phyloP scores from a whole-genome alignment of 1,284 basidiomycete species.

The Puccinia horiana region DNA sequence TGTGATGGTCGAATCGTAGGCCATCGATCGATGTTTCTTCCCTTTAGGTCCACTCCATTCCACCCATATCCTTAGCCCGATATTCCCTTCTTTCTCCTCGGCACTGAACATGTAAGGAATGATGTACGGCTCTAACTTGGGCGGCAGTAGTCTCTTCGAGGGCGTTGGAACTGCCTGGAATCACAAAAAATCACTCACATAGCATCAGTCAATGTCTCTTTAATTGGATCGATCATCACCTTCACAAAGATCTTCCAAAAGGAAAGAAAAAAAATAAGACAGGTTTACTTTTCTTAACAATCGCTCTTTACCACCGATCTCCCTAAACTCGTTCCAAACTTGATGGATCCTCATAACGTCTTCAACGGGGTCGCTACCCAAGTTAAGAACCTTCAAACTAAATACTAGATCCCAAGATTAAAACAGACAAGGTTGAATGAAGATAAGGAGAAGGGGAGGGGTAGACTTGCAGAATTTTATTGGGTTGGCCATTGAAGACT shows the following conservation, averaged over 20 bases:
- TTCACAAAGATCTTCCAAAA: background rate
- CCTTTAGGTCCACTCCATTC: conserved; percentile 38
- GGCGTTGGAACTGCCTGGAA: conserved; percentile 40
- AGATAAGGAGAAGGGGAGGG: too few relatives aligned
- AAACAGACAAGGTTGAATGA: background rate
- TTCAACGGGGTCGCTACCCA: conserved; percentile 35
- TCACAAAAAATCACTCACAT: background rate
- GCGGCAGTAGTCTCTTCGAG: conserved; percentile 41
- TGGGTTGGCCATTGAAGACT: conserved; percentile 49
- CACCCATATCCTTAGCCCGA: conserved; percentile 43
- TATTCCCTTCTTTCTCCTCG: conserved; percentile 44
- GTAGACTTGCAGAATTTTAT: conserved; percentile 42
- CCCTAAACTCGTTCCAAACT: conserved; percentile 47
- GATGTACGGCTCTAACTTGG: conserved; percentile 29
- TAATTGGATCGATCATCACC: background rate
- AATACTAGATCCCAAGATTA: conserved; percentile 18
- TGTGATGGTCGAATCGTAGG: conserved; percentile 48
- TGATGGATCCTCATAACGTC: conserved; percentile 47
- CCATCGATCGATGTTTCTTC: conserved; percentile 30
- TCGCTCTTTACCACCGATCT: conserved; percentile 48
- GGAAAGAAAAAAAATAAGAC: background rate
- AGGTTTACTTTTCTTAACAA: conserved; percentile 7
- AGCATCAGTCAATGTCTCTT: background rate
- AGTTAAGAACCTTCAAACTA: conserved; percentile 43
- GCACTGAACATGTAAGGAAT: conserved; percentile 39